Conservation (phyloP, 176 grass and related monocot species). For the Avena atlantica region DNA sequence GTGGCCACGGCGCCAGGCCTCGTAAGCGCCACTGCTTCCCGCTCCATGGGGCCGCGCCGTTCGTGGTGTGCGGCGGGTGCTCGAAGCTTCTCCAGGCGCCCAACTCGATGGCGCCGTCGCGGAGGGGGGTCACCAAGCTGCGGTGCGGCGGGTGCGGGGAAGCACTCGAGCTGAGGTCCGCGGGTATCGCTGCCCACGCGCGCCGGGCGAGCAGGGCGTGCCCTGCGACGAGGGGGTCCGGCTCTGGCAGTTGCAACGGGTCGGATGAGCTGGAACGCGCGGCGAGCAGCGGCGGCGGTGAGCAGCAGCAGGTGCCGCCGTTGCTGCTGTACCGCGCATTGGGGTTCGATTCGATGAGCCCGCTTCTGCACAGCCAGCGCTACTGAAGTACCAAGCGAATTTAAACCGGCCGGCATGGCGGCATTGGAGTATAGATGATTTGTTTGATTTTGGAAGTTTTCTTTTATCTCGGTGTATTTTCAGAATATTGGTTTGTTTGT, state of each 20-base stretch:
- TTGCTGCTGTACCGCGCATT: conserved; percentile 28
- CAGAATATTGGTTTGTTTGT: no score
- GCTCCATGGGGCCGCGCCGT: conserved; percentile 62
- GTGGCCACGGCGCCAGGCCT: not conserved
- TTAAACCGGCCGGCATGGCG: not conserved
- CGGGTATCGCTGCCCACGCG: not conserved
- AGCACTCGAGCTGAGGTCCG: conserved; percentile 32
- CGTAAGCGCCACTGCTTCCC: conserved; percentile 52
- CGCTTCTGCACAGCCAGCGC: conserved; percentile 32
- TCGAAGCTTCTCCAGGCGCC: conserved; percentile 56
- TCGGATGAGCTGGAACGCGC: not conserved
- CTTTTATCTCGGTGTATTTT: not conserved
- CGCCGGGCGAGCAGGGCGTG: not conserved
- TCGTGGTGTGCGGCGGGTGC: conserved; percentile 62
- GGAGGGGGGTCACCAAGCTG: conserved; percentile 41
- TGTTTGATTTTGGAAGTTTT: not conserved
- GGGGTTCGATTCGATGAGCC: conserved; percentile 30
- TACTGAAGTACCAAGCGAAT: not conserved
- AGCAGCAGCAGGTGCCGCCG: conserved; percentile 1
- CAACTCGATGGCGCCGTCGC: not conserved
- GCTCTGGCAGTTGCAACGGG: not conserved
- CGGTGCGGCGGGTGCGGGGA: conserved; percentile 63
- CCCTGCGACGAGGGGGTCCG: not conserved
- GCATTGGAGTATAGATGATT: not conserved
- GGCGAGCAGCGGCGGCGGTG: not conserved